These are phyloP conservation scores for Fusarium longipes DNA, from an alignment of 2,329 filamentous ascomycete species.

Conservation along the genomic window DNA sequence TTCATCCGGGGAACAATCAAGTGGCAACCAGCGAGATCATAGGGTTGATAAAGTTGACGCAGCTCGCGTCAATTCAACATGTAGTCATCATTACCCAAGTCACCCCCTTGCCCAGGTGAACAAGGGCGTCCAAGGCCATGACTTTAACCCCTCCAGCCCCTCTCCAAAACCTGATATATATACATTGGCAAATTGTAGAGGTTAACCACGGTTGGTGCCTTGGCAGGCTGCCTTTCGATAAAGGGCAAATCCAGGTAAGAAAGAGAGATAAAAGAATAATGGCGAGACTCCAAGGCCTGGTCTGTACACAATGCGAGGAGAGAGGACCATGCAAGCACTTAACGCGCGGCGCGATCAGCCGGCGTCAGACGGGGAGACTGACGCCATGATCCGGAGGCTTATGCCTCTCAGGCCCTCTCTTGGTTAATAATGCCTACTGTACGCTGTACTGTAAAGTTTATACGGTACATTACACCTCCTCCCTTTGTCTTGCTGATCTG, in stretches of 20 bases:
- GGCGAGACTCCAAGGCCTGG: not conserved
- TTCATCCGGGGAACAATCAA: not conserved
- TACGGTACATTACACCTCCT: not conserved
- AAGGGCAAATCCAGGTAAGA: not conserved
- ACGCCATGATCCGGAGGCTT: slow-evolving; percentile 29
- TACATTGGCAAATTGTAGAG: not conserved
- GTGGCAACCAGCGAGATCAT: not conserved
- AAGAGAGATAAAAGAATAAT: not conserved
- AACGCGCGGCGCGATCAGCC: slow-evolving; percentile 33
- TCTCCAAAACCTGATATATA: slow-evolving; percentile 6
- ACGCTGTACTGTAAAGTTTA: not conserved
- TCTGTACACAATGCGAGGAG: not conserved
- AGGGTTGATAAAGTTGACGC: too few relatives aligned
- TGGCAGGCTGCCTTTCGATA: not conserved
- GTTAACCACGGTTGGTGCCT: not conserved
- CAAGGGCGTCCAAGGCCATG: not conserved
- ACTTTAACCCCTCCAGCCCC: not conserved
- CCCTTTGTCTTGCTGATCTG: not conserved
- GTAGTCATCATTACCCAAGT: not conserved
- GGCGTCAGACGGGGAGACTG: slow-evolving; percentile 34
- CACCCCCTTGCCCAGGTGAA: not conserved
- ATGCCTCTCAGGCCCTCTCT: too few relatives aligned
- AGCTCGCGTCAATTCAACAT: not conserved
- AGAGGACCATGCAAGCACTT: slow-evolving; percentile 39
- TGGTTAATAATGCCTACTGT: too few relatives aligned